Conservation (phyloP, 257 asterid genomes). For the Solanum gracilifrons region DNA sequence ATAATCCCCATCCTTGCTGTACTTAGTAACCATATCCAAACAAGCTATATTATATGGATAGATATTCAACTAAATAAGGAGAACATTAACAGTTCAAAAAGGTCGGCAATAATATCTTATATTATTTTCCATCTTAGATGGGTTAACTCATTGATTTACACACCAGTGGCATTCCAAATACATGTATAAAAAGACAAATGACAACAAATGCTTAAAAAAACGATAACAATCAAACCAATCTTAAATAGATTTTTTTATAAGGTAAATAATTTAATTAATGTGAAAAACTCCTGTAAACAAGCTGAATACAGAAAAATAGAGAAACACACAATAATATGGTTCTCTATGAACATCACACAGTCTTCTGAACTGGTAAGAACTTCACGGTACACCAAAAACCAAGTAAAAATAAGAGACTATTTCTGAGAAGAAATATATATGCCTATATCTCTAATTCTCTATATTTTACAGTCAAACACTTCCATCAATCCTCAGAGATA, state of each 20-base stretch:
- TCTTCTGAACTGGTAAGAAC: not conserved
- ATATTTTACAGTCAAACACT: not conserved
- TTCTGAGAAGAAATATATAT: not conserved
- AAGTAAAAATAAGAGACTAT: not conserved
- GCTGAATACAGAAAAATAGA: not conserved
- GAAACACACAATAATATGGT: not conserved
- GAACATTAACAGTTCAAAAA: not conserved
- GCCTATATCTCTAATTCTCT: not conserved
- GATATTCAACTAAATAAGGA: not conserved
- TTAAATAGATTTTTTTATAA: not conserved
- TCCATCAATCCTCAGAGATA: not conserved
- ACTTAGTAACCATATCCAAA: too few relatives aligned
- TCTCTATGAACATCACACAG: not conserved
- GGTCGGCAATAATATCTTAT: not conserved
- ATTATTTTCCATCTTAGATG: not conserved
- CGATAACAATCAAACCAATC: not conserved
- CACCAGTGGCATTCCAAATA: not conserved
- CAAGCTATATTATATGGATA: too few relatives aligned
- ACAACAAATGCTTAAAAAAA: not conserved
- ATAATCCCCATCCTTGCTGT: too few relatives aligned
- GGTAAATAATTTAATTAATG: not conserved
- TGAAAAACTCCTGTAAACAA: not conserved
- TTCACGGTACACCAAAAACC: not conserved
- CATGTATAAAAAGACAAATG: not conserved
- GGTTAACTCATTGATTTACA: not conserved